Percentiles rank a stretch among this genome's conserved stretches.
phyloP scores from a whole-genome alignment of 2,329 filamentous ascomycete species.

The Alternaria rosae region DNA sequence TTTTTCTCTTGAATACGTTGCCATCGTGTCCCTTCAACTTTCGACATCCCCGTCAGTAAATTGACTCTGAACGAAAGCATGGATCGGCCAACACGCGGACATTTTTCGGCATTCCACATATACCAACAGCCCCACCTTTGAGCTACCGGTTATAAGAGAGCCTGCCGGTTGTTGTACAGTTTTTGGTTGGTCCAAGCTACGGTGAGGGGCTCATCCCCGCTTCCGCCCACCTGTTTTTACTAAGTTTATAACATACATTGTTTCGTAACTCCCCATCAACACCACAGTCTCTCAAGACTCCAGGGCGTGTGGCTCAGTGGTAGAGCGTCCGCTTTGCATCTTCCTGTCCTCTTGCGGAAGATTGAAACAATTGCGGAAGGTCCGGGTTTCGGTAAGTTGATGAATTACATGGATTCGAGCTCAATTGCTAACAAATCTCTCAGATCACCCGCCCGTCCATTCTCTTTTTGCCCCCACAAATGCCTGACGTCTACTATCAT shows the following conservation, averaged over 20 bases:
- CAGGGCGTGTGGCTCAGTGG: conserved; percentile 46
- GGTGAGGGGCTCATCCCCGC: not conserved
- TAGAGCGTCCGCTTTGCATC: conserved; percentile 49
- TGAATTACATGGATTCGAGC: not conserved
- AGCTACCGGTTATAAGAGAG: not conserved
- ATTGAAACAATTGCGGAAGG: conserved; percentile 32
- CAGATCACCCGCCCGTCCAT: conserved; percentile 36
- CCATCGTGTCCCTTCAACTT: not conserved
- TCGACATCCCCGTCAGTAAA: not conserved
- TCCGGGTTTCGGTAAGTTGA: conserved; percentile 36
- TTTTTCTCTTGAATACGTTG: too few relatives aligned
- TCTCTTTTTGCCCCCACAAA: conserved; percentile 5
- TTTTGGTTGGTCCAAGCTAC: not conserved
- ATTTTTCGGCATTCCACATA: not conserved
- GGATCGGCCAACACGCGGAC: not conserved
- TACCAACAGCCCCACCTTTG: not conserved
- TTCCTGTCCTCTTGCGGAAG: not conserved
- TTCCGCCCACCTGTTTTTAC: too few relatives aligned
- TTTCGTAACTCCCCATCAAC: not conserved
- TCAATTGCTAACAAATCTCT: not conserved
- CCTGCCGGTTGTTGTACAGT: not conserved
- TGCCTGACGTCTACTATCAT: conserved; percentile 1
- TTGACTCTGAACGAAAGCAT: not conserved
- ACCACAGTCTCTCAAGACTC: not conserved
- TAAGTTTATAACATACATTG: too few relatives aligned